phyloP scores from a whole-genome alignment of 129 eudicot species.

The sunflower (Helianthus annuus) region HanXRQr2.0-SUNRISE NC_035446.2:127015531-127016030 shows the following conservation, averaged over 20 bases:
- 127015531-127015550: no score
- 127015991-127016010: constrained; percentile 22
- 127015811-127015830: neutral
- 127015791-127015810: neutral
- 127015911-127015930: neutral
- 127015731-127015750: neutral
- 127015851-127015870: neutral
- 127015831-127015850: neutral
- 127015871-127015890: neutral
- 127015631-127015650: no score
- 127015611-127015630: neutral
- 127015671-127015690: neutral
- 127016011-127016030: constrained; percentile 32
- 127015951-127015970: constrained; percentile 11
- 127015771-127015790: neutral
- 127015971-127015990: constrained; percentile 28
- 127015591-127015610: neutral
- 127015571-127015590: neutral
- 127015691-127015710: neutral
- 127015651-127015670: no score
- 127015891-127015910: neutral
- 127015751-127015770: neutral
- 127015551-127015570: neutral
- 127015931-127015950: neutral
- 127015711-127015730: constrained; percentile 1